A percentile compares a stretch with the other conserved stretches of the same genome.
Conservation (phyloP, 2,329 filamentous ascomycete species). For the Penicillium brasilianum region DNA sequence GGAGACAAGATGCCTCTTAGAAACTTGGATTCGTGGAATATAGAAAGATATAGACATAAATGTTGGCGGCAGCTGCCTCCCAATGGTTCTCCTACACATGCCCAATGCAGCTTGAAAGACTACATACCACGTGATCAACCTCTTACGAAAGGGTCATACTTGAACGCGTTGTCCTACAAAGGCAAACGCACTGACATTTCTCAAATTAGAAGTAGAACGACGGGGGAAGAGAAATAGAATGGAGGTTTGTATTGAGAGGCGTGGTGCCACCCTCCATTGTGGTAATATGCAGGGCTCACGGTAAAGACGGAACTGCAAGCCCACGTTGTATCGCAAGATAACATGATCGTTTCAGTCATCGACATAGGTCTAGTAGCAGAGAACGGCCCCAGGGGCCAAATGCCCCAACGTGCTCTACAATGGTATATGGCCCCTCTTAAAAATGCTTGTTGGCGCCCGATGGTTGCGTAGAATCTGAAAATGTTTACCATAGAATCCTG, state of each 20-base stretch:
- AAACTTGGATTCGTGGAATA: not conserved
- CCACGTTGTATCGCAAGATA: not conserved
- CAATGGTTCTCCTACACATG: not conserved
- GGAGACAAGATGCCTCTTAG: constrained; percentile 54
- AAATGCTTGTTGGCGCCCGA: not conserved
- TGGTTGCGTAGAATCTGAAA: not conserved
- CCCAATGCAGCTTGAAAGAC: not conserved
- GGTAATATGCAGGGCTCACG: not conserved
- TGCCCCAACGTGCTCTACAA: not conserved
- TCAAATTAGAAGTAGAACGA: not conserved
- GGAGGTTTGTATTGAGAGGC: not conserved
- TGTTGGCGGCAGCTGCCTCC: not conserved
- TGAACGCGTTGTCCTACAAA: not conserved
- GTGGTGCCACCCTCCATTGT: not conserved
- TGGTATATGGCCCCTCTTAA: not conserved
- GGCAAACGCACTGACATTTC: not conserved
- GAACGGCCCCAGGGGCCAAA: not conserved
- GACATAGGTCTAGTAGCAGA: not conserved
- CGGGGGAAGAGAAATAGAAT: not conserved
- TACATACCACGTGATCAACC: not conserved
- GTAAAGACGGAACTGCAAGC: not conserved
- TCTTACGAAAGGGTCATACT: not conserved
- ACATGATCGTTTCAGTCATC: not conserved
- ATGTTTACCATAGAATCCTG: not conserved
- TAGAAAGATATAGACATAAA: not conserved